A percentile compares a stretch with the other conserved stretches of the same genome.
These are phyloP conservation scores for Globisporangium rhizosaccharum DNA, from an alignment of 352 stramenopile species.

Conservation along the genomic window DNA sequence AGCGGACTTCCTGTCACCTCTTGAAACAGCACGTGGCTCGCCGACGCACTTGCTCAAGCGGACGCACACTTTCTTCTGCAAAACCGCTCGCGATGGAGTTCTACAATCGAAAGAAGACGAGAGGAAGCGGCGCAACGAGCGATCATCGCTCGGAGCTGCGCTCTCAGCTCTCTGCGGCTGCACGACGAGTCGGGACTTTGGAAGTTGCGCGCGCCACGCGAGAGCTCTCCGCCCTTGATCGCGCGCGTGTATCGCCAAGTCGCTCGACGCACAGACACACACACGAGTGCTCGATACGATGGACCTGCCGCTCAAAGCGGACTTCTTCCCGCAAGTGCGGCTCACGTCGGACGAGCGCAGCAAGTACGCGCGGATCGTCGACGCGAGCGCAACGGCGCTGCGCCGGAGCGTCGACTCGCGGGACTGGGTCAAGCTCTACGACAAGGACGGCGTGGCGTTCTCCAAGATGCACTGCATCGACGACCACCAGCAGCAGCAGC, in stretches of 20 bases:
- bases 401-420: constrained; percentile 37
- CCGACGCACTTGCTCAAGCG: too few relatives aligned
- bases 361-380: constrained; percentile 38
- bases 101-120: too few relatives aligned
- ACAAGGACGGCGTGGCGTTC: constrained; percentile 52
- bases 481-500: constrained; percentile 13
- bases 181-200: background rate
- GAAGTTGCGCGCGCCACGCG: constrained; percentile 3
- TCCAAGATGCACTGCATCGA: constrained; percentile 61
- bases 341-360: constrained; percentile 39
- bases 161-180: too few relatives aligned
- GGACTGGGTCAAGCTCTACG: constrained; percentile 52
- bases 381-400: constrained; percentile 35
- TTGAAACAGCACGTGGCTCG: too few relatives aligned
- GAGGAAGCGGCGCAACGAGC: too few relatives aligned
- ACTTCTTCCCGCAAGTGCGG: constrained; percentile 64
- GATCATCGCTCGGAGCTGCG: too few relatives aligned
- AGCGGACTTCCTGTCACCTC: too few relatives aligned
- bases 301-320: constrained; percentile 64
- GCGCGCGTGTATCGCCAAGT: too few relatives aligned
- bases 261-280: background rate
- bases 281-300: constrained; percentile 17
- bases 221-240: background rate
- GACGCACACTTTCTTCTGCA: too few relatives aligned
- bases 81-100: too few relatives aligned